Evolutionary conservation across 768 basidiomycete species (phyloP).

Genomic region (Suillus subaureus): DNA sequence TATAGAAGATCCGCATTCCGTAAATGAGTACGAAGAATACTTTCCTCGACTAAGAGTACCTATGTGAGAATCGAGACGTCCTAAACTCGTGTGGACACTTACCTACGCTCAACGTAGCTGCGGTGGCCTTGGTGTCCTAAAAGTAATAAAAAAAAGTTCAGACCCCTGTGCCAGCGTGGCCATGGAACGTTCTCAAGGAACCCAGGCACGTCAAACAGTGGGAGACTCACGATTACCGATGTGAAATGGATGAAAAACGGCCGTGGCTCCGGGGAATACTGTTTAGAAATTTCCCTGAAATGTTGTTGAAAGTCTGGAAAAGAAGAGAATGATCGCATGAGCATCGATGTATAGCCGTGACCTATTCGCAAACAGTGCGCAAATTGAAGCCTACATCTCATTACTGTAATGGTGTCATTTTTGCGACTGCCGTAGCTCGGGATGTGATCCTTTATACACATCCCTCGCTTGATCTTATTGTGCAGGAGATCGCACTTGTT

Average conservation of each 20-base stretch:
- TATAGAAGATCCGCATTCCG: conserved; percentile 71
- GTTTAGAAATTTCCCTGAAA: conserved; percentile 72
- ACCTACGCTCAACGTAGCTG: conserved; percentile 70
- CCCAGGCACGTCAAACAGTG: conserved; percentile 12
- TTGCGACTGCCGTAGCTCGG: conserved; percentile 73
- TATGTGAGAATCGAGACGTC: neutral
- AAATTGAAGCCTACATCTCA: conserved; percentile 56
- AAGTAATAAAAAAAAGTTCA: conserved; percentile 19
- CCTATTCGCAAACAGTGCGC: conserved; percentile 9
- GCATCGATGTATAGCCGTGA: conserved; percentile 8
- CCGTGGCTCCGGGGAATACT: conserved; percentile 62
- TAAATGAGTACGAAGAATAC: conserved; percentile 71
- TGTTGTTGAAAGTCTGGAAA: conserved; percentile 74
- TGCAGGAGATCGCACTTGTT: conserved; percentile 76
- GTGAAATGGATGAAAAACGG: conserved; percentile 76
- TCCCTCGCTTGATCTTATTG: conserved; percentile 69
- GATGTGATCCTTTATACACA: conserved; percentile 66
- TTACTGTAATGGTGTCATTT: conserved; percentile 70
- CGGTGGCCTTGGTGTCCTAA: conserved; percentile 77
- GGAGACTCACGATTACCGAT: conserved; percentile 67
- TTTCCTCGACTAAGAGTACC: conserved; percentile 59
- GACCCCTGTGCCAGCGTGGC: neutral
- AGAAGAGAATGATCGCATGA: conserved; percentile 10
- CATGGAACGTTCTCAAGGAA: conserved; percentile 4
- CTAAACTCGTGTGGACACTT: conserved; percentile 25